Evolutionary conservation across 2,329 filamentous ascomycete species (phyloP), one percentile per base, ranked within the genome.

Genomic region (Alternaria ventricosa): DNA sequence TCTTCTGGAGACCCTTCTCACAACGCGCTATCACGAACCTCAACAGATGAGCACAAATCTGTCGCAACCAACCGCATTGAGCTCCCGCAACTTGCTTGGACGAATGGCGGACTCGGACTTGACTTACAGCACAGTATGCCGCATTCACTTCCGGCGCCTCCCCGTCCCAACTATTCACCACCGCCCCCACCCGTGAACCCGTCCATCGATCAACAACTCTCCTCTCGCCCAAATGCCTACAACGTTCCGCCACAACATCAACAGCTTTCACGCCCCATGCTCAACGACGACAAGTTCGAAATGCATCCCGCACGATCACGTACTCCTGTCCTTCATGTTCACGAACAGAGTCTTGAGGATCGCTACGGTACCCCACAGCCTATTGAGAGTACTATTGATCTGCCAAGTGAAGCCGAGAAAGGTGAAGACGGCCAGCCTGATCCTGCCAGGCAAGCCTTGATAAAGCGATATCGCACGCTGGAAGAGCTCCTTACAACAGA

Each of bases 401-500:
- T 63, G 15, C 56, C 69, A 27, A 30, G 59, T 18, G 56, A 58
- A 20, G 33, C 47, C 11, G 70, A 68, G 30, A 61, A 71, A 51
- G 49, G 59, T 18, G 69, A 71, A 45, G 61, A 67, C 23, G 57
- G 58, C n/a, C 70, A 70, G 27, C 65, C 68, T 23, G 75, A 74
- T 33, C 69, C 72, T 43, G 69, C 68, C 6, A 71, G 67, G 25
- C 65, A 72, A 58, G 63, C 67, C n/a, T 84, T 98, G 9, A 88
- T 88, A 54, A 92, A 95, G 76, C 91, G 96, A 20, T 89, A 91
- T 58, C 89, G 96, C 77, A 89, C 96, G 51, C 91, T 98, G 73
- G 94, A 95, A 75, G 96, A 99, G 79, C 84, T 99, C 41, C 87
- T 97, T 49, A 94, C 97, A 74, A 99, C 96, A 0, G 96, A 99